Conservation (phyloP, 495 filamentous ascomycete genomes). For the Rhypophila decipiens region DNA sequence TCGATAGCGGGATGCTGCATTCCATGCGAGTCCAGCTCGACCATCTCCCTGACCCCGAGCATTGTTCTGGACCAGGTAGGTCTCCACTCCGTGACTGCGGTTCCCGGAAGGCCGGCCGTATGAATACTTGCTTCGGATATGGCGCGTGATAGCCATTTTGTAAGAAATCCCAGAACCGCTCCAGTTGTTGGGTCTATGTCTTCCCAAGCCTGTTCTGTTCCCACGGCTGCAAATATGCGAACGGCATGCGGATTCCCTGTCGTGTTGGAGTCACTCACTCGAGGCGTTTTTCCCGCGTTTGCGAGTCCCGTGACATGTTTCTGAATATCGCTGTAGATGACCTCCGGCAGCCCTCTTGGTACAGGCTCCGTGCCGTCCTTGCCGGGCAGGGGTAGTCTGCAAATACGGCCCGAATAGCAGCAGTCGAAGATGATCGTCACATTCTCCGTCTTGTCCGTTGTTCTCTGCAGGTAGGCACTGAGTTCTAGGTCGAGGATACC, state of each 20-base stretch:
- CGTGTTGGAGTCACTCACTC: too few species aligned
- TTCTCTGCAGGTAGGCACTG: background rate
- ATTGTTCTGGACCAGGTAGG: too few species aligned
- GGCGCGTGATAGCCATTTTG: too few species aligned
- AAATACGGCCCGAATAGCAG: background rate
- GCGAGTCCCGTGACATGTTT: background rate
- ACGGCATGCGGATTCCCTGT: background rate
- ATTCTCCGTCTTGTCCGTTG: background rate
- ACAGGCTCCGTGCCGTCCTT: background rate
- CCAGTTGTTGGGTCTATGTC: background rate
- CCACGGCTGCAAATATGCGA: background rate
- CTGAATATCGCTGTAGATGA: background rate
- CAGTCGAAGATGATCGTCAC: background rate
- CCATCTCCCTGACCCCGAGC: too few species aligned
- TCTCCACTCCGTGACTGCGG: too few species aligned
- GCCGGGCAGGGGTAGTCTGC: background rate
- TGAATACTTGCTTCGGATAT: too few species aligned
- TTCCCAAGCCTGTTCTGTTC: background rate
- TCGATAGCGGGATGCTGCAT: too few species aligned
- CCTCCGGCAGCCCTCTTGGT: background rate
- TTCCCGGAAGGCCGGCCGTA: too few species aligned
- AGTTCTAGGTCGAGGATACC: background rate
- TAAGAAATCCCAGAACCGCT: too few species aligned
- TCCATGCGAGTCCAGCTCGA: too few species aligned
- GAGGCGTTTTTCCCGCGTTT: too few species aligned